These are phyloP conservation scores for Aspergillus biplanus DNA, from an alignment of 495 filamentous ascomycete species.

Conservation along the genomic window DNA sequence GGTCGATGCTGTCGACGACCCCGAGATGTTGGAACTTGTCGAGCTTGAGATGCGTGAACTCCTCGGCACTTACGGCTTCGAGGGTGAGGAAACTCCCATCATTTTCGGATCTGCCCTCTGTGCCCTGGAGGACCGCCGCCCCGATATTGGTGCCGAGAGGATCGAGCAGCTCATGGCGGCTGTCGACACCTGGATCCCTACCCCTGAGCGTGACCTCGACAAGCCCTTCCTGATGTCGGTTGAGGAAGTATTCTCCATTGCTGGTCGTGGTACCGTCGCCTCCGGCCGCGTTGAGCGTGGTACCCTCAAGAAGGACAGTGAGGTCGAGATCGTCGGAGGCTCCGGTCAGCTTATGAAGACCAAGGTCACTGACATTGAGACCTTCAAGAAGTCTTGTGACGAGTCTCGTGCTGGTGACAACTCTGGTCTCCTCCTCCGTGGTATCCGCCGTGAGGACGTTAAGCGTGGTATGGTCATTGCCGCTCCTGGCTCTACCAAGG, in stretches of 20 bases:
- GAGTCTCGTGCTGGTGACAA: slow-evolving; percentile 95
- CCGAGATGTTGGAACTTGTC: slow-evolving; percentile 99
- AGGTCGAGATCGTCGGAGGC: slow-evolving; percentile 93
- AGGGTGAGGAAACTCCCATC: slow-evolving; percentile 96
- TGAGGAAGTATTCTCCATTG: slow-evolving; percentile 98
- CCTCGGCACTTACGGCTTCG: slow-evolving; percentile 88
- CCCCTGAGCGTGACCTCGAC: slow-evolving; percentile 84
- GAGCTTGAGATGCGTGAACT: slow-evolving; percentile 99
- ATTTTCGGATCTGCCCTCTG: slow-evolving; percentile 95
- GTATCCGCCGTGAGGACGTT: slow-evolving; percentile 92
- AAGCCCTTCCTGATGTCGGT: slow-evolving; percentile 99
- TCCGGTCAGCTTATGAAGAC: slow-evolving; percentile 78
- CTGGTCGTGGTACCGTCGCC: slow-evolving; percentile 94
- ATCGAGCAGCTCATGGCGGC: slow-evolving; percentile 88
- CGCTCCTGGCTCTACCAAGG: slow-evolving; percentile 74
- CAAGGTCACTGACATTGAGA: slow-evolving; percentile 99
- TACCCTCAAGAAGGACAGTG: slow-evolving; percentile 83
- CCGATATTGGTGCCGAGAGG: slow-evolving; percentile 82
- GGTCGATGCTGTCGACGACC: slow-evolving; percentile 93
- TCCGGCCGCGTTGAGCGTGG: slow-evolving; percentile 98
- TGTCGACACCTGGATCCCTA: slow-evolving; percentile 96
- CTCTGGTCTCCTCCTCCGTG: slow-evolving; percentile 95
- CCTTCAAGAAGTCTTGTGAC: slow-evolving; percentile 98
- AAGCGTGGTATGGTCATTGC: slow-evolving; percentile 90
- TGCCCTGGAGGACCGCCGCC: slow-evolving; percentile 83